Base-by-base conservation (phyloP, 2,329 filamentous ascomycete species). In the Dactylonectria estremocensis region DNA sequence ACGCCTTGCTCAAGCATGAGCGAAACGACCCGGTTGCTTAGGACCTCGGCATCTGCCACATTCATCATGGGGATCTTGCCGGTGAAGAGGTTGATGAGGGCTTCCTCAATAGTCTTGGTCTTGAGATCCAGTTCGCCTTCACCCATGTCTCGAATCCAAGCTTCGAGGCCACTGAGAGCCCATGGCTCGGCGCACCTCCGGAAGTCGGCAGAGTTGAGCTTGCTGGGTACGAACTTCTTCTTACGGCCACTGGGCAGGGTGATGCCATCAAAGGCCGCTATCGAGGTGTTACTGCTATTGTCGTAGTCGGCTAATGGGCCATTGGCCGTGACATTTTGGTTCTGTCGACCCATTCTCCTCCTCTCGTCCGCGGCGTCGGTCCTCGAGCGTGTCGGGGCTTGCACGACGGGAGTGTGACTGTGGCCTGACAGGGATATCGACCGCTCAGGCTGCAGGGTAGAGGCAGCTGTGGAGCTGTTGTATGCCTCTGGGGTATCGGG, bases 1-100 rank as follows among this genome's bases (percentile, higher is more conserved):
- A 94, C 93, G 45, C 91, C 92, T 9, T 92, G 90, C 24, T 89
- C 87, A 71, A 95, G 89, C 93, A 99, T 96, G 53, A 91, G 89
- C 61, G 90, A 86, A 2, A 97, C 91, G 0, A 97, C 93, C 46
- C 90, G 90, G 66, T 89, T 88, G 69, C 93, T 94, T 58, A 99
- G 85, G 1, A 91, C 92, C 79, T 99, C 96, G 0, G 96, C 96
- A 84, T 99, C 97, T 6, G 95, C 95, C 48, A 96, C 95, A 75
- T 99, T 98, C 94, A 99, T 98, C 0, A 95, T 99, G 0, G 96
- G 95, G 1, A 99, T 95, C 80, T 98, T 98, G 81, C 93, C 89
- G 2, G 94, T 97, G 79, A 99, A 98, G 7, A 99, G 85, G 33
- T 91, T 93, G 48, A 97, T 91, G 48, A 99, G 86, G 2, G 94